Evolutionary conservation across 2,329 filamentous ascomycete genomes (phyloP).

Genomic region (Paecilomyces formosus): DNA sequence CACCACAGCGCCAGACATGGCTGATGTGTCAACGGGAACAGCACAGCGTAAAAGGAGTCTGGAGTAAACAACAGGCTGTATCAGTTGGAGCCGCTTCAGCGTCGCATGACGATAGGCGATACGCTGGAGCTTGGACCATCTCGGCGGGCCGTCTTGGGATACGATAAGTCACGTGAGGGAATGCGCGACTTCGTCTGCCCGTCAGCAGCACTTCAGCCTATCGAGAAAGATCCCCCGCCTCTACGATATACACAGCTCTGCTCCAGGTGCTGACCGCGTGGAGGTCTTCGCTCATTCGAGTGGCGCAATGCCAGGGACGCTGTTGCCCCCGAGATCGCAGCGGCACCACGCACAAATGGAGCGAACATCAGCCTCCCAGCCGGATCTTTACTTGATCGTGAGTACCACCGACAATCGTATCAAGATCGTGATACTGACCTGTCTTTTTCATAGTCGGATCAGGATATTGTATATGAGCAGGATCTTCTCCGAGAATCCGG

Average conservation of each 20-base stretch:
- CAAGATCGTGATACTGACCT: constrained; percentile 25
- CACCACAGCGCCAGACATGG: constrained; percentile 37
- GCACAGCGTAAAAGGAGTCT: neutral
- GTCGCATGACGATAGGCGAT: constrained; percentile 8
- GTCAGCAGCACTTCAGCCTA: constrained; percentile 11
- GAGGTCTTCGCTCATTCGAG: constrained; percentile 30
- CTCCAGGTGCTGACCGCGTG: constrained; percentile 21
- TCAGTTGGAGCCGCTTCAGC: neutral
- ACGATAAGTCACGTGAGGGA: constrained; percentile 17
- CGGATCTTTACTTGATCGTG: constrained; percentile 40
- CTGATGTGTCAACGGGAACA: constrained; percentile 14
- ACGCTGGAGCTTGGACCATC: constrained; percentile 13
- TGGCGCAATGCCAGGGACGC: constrained; percentile 44
- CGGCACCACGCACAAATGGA: constrained; percentile 38
- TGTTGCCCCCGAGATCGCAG: constrained; percentile 39
- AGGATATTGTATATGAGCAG: constrained; percentile 94
- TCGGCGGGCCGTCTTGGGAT: constrained; percentile 7
- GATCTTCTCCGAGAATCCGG: constrained; percentile 80
- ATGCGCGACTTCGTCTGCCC: constrained; percentile 18
- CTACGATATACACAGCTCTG: constrained; percentile 16
- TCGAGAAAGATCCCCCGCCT: constrained; percentile 20
- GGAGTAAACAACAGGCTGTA: neutral
- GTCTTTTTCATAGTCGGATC: constrained; percentile 56
- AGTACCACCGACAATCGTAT: constrained; percentile 14
- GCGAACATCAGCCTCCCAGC: constrained; percentile 32